These are phyloP conservation scores for Ustulina deusta DNA, from an alignment of 2,329 filamentous ascomycete species.

Conservation along the genomic window DNA sequence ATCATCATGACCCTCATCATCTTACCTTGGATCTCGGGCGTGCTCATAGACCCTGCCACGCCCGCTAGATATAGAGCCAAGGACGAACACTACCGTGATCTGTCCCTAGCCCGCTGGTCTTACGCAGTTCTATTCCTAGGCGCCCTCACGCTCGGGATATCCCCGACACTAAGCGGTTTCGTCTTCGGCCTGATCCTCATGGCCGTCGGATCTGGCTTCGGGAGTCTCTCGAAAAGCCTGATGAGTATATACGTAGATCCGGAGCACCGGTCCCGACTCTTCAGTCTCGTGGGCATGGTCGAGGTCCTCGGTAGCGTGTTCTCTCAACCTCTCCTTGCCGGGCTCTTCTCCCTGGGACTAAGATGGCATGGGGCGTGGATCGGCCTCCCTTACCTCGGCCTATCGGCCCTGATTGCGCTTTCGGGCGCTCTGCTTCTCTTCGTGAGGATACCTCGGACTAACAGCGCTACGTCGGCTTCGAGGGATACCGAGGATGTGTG, in stretches of 20 bases:
- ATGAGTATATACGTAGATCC: slow-evolving; percentile 50
- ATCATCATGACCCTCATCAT: slow-evolving; percentile 47
- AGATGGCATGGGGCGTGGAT: slow-evolving; percentile 47
- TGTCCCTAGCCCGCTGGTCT: slow-evolving; percentile 47
- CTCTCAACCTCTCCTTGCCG: slow-evolving; percentile 48
- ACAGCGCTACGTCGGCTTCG: neutral
- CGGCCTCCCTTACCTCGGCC: slow-evolving; percentile 49
- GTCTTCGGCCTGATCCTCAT: slow-evolving; percentile 48
- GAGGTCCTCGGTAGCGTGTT: slow-evolving; percentile 50
- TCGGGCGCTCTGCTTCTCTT: slow-evolving; percentile 41
- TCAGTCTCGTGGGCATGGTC: slow-evolving; percentile 49
- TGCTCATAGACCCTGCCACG: slow-evolving; percentile 41
- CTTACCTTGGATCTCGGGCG: slow-evolving; percentile 45
- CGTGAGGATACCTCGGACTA: slow-evolving; percentile 42
- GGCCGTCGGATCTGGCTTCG: slow-evolving; percentile 48
- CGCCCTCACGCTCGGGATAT: slow-evolving; percentile 43
- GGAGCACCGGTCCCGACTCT: slow-evolving; percentile 50
- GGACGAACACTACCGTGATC: slow-evolving; percentile 48
- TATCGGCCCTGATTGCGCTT: slow-evolving; percentile 42
- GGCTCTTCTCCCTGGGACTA: slow-evolving; percentile 50
- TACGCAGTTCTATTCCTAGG: slow-evolving; percentile 45
- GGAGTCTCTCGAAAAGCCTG: slow-evolving; percentile 47
- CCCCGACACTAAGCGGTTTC: slow-evolving; percentile 46
- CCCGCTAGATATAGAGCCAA: slow-evolving; percentile 38
- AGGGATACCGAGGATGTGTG: slow-evolving; percentile 28